Conservation (phyloP, 352 stramenopile species). For the Thraustochytrium striatum region DNA sequence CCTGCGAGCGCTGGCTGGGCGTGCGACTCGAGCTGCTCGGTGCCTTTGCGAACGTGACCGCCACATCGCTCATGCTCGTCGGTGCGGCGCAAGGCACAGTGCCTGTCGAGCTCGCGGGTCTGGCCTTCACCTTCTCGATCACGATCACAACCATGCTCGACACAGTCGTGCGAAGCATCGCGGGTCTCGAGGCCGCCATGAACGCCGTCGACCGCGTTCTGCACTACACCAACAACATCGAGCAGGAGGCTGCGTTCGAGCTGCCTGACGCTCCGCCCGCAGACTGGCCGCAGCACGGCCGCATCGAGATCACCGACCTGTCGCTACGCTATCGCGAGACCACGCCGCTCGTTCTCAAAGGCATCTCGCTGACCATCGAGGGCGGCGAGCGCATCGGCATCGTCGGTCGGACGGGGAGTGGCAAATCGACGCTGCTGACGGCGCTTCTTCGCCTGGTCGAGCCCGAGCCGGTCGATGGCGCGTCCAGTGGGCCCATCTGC, state of each 20-base stretch:
- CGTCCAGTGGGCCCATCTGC: slow-evolving; percentile 57
- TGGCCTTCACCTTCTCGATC: slow-evolving; percentile 81
- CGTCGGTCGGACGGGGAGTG: slow-evolving; percentile 76
- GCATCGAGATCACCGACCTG: slow-evolving; percentile 68
- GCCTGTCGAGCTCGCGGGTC: slow-evolving; percentile 69
- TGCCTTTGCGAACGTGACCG: slow-evolving; percentile 56
- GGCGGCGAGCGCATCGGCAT: slow-evolving; percentile 75
- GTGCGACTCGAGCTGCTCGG: slow-evolving; percentile 70
- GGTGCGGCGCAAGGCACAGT: slow-evolving; percentile 56
- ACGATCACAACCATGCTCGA: slow-evolving; percentile 75
- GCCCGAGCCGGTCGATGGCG: slow-evolving; percentile 65
- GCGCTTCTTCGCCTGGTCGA: slow-evolving; percentile 66
- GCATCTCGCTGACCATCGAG: slow-evolving; percentile 63
- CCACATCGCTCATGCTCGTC: slow-evolving; percentile 53
- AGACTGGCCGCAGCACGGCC: slow-evolving; percentile 69
- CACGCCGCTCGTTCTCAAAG: slow-evolving; percentile 48
- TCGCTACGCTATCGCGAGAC: slow-evolving; percentile 61
- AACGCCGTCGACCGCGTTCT: slow-evolving; percentile 69
- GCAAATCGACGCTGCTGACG: slow-evolving; percentile 79
- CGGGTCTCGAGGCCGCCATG: slow-evolving; percentile 87
- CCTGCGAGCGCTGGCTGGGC: slow-evolving; percentile 65
- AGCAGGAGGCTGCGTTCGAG: slow-evolving; percentile 13
- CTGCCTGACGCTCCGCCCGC: not conserved
- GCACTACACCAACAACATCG: slow-evolving; percentile 54
- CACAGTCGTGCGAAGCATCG: slow-evolving; percentile 85